phyloP scores from a whole-genome alignment of 768 basidiomycete genomes.

The Termitomyces sp. region DNA sequence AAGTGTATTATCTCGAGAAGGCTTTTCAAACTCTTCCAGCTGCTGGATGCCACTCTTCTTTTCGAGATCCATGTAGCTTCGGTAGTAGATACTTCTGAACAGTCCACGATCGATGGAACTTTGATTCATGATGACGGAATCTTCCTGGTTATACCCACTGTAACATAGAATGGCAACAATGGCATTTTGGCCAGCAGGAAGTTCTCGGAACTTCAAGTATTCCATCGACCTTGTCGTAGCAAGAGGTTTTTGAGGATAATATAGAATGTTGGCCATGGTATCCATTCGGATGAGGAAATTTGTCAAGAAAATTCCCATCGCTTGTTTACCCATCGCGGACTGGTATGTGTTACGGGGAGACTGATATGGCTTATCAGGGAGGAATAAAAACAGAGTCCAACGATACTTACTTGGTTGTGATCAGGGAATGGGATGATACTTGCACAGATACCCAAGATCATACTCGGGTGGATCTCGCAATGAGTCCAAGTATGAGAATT shows the following conservation, averaged over 20 bases:
- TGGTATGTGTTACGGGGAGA: conserved; percentile 99
- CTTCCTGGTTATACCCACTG: conserved; percentile 99
- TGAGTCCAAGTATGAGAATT: conserved; percentile 95
- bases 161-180: conserved; percentile 98
- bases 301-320: conserved; percentile 98
- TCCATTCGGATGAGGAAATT: conserved; percentile 99
- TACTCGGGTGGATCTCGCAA: conserved; percentile 98
- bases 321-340: conserved; percentile 99
- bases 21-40: conserved; percentile 96
- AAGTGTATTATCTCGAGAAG: conserved; percentile 86
- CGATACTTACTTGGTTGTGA: conserved; percentile 83
- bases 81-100: conserved; percentile 98
- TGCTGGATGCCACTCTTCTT: conserved; percentile 92
- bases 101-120: conserved; percentile 96
- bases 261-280: conserved; percentile 99
- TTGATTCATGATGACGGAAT: conserved; percentile 99
- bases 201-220: conserved; percentile 96
- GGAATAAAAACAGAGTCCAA: background rate
- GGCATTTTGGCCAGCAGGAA: conserved; percentile 98
- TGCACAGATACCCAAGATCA: conserved; percentile 98
- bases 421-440: conserved; percentile 99
- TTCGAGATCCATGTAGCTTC: conserved; percentile 98
- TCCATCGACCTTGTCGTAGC: conserved; percentile 99
- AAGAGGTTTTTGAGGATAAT: conserved; percentile 98
- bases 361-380: conserved; percentile 34